Conservation (phyloP, 2,329 filamentous ascomycete genomes). For the Aspergillus chevalieri region DNA sequence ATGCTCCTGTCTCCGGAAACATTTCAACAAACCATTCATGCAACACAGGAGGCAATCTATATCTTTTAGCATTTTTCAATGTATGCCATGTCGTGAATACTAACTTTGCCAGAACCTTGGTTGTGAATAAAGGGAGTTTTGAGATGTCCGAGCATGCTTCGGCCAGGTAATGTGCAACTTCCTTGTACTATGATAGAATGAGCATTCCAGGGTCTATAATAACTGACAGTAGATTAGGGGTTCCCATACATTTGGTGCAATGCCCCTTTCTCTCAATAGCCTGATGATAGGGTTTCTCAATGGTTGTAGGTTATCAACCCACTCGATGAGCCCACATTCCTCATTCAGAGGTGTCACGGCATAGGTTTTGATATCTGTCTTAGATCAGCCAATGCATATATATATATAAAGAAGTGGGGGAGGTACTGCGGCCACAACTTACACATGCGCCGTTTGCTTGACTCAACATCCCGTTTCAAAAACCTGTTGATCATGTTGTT, state of each 20-base stretch:
- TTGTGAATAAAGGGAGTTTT: constrained; percentile 66
- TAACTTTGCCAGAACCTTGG: constrained; percentile 49
- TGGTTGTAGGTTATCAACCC: constrained; percentile 93
- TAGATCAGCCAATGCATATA: constrained; percentile 3
- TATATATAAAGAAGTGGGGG: neutral
- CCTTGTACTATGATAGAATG: constrained; percentile 53
- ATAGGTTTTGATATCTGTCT: constrained; percentile 78
- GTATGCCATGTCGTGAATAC: constrained; percentile 1
- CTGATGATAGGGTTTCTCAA: constrained; percentile 82
- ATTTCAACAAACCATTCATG: constrained; percentile 94
- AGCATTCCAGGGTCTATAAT: neutral
- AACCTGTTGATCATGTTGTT: constrained; percentile 97
- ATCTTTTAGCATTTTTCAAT: constrained; percentile 7
- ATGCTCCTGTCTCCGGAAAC: constrained; percentile 85
- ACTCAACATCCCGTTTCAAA: constrained; percentile 83
- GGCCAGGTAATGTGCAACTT: constrained; percentile 56
- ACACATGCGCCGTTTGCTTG: constrained; percentile 78
- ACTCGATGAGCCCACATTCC: constrained; percentile 96
- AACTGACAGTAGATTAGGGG: neutral
- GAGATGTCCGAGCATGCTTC: constrained; percentile 58
- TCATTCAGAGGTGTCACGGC: constrained; percentile 95
- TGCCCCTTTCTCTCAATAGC: constrained; percentile 68
- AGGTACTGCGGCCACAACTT: constrained; percentile 16
- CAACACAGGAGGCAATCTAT: constrained; percentile 72
- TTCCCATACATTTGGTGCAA: constrained; percentile 46